These are phyloP conservation scores for Komagataella ulmi DNA, from an alignment of 805 yeast genomes.

Conservation along the genomic window DNA sequence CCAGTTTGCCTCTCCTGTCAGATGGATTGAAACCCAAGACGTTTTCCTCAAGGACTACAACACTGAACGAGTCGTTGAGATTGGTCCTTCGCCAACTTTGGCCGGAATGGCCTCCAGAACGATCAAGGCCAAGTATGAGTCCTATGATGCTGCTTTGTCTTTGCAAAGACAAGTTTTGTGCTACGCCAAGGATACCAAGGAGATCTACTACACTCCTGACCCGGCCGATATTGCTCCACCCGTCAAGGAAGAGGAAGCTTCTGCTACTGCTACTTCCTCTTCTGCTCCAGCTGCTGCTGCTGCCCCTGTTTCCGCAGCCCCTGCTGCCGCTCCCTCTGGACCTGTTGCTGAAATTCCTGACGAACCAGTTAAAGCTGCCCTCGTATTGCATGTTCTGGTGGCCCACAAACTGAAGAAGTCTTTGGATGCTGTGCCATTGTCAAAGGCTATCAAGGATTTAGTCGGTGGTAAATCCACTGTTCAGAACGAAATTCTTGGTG, in stretches of 20 bases:
- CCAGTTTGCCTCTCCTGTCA: constrained; percentile 98
- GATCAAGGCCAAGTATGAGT: constrained; percentile 86
- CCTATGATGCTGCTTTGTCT: constrained; percentile 94
- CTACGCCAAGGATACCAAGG: constrained; percentile 92
- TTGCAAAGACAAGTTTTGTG: constrained; percentile 89
- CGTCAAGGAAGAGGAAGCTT: constrained; percentile 19
- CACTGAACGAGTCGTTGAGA: constrained; percentile 95
- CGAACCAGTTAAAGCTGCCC: constrained; percentile 76
- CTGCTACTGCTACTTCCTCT: constrained; percentile 29
- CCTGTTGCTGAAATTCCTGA: constrained; percentile 81
- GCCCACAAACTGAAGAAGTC: constrained; percentile 94
- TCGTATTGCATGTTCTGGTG: constrained; percentile 77
- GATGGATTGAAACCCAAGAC: constrained; percentile 99
- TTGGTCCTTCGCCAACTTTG: constrained; percentile 97
- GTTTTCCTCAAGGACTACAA: constrained; percentile 88
- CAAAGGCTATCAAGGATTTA: constrained; percentile 91
- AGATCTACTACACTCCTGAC: constrained; percentile 88
- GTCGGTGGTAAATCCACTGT: constrained; percentile 98
- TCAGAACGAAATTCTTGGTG: constrained; percentile 97
- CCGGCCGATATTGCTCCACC: constrained; percentile 38
- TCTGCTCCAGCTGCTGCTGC: constrained; percentile 48
- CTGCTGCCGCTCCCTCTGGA: constrained; percentile 59
- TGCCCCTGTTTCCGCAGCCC: constrained; percentile 44
- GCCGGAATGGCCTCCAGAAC: constrained; percentile 99
- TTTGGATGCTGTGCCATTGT: constrained; percentile 70